Evolutionary conservation across 371 early-diverging fungal species (phyloP).

Genomic region (Mortierella sp.): DNA sequence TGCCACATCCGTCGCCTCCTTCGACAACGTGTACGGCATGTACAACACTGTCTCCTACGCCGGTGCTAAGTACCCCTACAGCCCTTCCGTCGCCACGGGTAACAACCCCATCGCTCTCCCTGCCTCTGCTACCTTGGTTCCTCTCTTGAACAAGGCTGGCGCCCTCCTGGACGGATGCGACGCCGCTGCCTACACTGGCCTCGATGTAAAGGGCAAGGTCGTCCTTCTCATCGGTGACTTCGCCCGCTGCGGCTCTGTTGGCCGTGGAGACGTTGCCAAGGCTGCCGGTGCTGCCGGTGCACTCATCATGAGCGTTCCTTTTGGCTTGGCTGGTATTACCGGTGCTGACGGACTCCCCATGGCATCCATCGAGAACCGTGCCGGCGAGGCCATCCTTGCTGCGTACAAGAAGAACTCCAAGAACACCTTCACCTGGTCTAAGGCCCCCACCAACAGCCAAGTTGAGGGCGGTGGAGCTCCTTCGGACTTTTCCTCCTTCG

Average conservation of each 20-base stretch:
- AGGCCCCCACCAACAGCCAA: slow-evolving; percentile 13
- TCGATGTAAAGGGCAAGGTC: slow-evolving; percentile 63
- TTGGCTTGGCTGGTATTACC: slow-evolving; percentile 54
- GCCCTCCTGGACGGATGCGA: slow-evolving; percentile 64
- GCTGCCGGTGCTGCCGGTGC: slow-evolving; percentile 76
- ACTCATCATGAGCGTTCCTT: slow-evolving; percentile 63
- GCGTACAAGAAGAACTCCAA: slow-evolving; percentile 25
- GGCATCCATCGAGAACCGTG: slow-evolving; percentile 36
- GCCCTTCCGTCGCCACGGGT: slow-evolving; percentile 3
- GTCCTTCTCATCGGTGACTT: slow-evolving; percentile 73
- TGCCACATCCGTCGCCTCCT: slow-evolving; percentile 78
- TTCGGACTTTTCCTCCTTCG: slow-evolving; percentile 74
- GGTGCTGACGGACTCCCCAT: slow-evolving; percentile 33
- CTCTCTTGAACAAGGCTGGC: slow-evolving; percentile 31
- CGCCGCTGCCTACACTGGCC: slow-evolving; percentile 25
- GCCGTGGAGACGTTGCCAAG: slow-evolving; percentile 65
- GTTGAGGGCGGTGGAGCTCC: slow-evolving; percentile 64
- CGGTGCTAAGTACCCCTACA: slow-evolving; percentile 19
- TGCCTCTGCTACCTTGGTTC: slow-evolving; percentile 26
- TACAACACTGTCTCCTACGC: slow-evolving; percentile 40
- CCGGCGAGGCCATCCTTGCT: slow-evolving; percentile 46
- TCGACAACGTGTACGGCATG: slow-evolving; percentile 68
- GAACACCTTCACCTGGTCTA: slow-evolving; percentile 29
- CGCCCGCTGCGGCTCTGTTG: slow-evolving; percentile 60
- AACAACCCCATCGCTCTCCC: slow-evolving; percentile 23